Conservation (phyloP, 2,329 filamentous ascomycete species). For the Penicillium sp. region DNA sequence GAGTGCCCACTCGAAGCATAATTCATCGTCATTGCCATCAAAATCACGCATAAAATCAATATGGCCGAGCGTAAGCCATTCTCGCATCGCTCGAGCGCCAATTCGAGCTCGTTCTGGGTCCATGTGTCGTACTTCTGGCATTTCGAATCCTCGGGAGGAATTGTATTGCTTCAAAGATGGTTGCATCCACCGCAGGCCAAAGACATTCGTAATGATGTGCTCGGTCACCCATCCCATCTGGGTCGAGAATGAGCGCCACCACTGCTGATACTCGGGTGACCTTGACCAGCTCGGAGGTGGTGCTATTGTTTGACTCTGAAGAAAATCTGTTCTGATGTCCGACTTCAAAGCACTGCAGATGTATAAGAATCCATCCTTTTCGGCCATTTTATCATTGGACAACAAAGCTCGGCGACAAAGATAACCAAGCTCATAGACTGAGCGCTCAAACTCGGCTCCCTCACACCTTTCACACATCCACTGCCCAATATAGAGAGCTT, state of each 20-base stretch:
- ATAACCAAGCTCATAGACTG: slow-evolving; percentile 31
- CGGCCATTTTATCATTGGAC: slow-evolving; percentile 6
- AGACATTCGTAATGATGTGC: slow-evolving; percentile 17
- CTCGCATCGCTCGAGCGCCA: slow-evolving; percentile 10
- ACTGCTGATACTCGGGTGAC: not conserved
- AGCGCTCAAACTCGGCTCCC: slow-evolving; percentile 29
- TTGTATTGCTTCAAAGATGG: too few relatives aligned
- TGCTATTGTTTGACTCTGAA: not conserved
- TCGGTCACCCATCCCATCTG: slow-evolving; percentile 35
- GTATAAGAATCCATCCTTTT: slow-evolving; percentile 15
- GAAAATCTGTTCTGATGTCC: slow-evolving; percentile 21
- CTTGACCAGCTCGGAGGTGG: slow-evolving; percentile 19
- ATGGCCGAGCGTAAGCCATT: slow-evolving; percentile 25
- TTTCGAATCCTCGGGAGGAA: too few relatives aligned
- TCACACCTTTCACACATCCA: slow-evolving; percentile 36
- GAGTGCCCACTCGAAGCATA: slow-evolving; percentile 22
- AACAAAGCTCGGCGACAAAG: slow-evolving; percentile 34
- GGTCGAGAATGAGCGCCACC: slow-evolving; percentile 24
- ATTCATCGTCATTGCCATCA: slow-evolving; percentile 4
- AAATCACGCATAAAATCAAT: slow-evolving; percentile 10
- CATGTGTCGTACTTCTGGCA: too few relatives aligned
- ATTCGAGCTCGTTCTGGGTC: not conserved
- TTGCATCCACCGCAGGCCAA: too few relatives aligned
- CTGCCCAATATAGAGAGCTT: slow-evolving; percentile 24
- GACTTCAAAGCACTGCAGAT: slow-evolving; percentile 11